These are phyloP conservation scores for Didymellaceae sp. DNA, from an alignment of 2,329 filamentous ascomycete species.

Conservation along the genomic window DNA sequence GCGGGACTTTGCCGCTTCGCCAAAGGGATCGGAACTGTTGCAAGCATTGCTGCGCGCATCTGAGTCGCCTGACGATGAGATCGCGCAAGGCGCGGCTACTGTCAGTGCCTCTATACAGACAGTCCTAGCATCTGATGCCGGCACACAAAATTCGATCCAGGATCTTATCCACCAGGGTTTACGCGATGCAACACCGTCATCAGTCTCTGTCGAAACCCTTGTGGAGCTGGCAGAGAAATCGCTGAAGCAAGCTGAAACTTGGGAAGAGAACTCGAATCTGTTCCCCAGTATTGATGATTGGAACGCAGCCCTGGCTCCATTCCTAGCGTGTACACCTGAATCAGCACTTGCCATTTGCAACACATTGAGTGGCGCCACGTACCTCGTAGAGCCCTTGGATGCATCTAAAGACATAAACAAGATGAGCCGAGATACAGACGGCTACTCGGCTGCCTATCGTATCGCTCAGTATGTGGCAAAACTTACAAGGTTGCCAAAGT, in stretches of 20 bases:
- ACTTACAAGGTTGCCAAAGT: slow-evolving; percentile 58
- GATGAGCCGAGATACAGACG: slow-evolving; percentile 68
- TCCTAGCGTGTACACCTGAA: slow-evolving; percentile 62
- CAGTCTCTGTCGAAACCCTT: slow-evolving; percentile 62
- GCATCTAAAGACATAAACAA: slow-evolving; percentile 29
- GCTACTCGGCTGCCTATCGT: slow-evolving; percentile 74
- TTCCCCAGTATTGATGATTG: slow-evolving; percentile 71
- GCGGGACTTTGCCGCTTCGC: slow-evolving; percentile 52
- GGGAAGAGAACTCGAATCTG: slow-evolving; percentile 54
- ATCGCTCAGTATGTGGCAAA: slow-evolving; percentile 74
- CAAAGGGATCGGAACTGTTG: slow-evolving; percentile 58
- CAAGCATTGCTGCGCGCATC: slow-evolving; percentile 60
- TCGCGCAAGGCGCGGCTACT: slow-evolving; percentile 53
- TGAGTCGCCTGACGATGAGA: slow-evolving; percentile 60
- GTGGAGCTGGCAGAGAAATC: slow-evolving; percentile 60
- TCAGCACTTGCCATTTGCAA: slow-evolving; percentile 76
- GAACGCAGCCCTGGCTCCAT: slow-evolving; percentile 65
- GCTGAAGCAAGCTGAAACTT: slow-evolving; percentile 42
- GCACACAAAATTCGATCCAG: slow-evolving; percentile 55
- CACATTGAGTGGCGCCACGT: slow-evolving; percentile 72
- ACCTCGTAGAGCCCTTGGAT: slow-evolving; percentile 59
- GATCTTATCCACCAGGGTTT: slow-evolving; percentile 62
- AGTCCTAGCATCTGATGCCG: slow-evolving; percentile 45
- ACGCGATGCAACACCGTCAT: slow-evolving; percentile 50
- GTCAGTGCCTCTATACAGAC: slow-evolving; percentile 49